Percentiles rank a stretch among this genome's conserved stretches.
These are phyloP conservation scores for Amanita pseudoporphyria DNA, from an alignment of 768 basidiomycete genomes.

Conservation along the genomic window DNA sequence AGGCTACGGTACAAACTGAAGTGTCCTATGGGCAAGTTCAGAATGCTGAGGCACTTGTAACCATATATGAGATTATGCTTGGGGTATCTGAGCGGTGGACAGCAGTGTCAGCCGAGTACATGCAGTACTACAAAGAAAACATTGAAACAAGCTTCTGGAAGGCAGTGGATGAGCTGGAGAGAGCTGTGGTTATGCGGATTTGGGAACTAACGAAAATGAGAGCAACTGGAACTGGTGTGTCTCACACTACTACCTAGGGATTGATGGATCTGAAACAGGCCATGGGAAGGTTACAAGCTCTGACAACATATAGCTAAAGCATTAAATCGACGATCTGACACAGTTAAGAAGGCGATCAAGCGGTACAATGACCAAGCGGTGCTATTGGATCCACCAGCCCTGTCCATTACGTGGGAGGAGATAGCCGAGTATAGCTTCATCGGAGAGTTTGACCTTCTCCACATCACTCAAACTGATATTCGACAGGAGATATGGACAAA, in stretches of 20 bases:
- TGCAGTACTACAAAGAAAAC: background rate
- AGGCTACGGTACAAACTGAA: background rate
- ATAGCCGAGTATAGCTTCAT: constrained; percentile 10
- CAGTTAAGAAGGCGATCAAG: constrained; percentile 13
- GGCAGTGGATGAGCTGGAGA: background rate
- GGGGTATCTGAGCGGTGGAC: background rate
- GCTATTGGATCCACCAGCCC: background rate
- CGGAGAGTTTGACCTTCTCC: constrained; percentile 10
- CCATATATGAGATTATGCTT: background rate
- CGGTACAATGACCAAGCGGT: constrained; percentile 12
- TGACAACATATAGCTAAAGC: constrained; percentile 14
- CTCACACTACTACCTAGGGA: background rate
- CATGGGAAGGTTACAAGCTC: constrained; percentile 12
- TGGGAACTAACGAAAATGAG: background rate
- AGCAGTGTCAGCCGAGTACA: background rate
- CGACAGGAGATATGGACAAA: background rate
- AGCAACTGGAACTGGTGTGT: background rate
- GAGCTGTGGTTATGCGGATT: background rate
- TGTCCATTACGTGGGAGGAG: constrained; percentile 6
- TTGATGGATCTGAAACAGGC: background rate
- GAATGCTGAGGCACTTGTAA: background rate
- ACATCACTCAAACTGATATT: background rate
- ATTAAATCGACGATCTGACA: constrained; percentile 11
- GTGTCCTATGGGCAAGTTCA: background rate
- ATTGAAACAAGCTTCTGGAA: background rate